Conservation (phyloP, 495 filamentous ascomycete genomes). For the Hyaloscypha hepaticicola region DNA sequence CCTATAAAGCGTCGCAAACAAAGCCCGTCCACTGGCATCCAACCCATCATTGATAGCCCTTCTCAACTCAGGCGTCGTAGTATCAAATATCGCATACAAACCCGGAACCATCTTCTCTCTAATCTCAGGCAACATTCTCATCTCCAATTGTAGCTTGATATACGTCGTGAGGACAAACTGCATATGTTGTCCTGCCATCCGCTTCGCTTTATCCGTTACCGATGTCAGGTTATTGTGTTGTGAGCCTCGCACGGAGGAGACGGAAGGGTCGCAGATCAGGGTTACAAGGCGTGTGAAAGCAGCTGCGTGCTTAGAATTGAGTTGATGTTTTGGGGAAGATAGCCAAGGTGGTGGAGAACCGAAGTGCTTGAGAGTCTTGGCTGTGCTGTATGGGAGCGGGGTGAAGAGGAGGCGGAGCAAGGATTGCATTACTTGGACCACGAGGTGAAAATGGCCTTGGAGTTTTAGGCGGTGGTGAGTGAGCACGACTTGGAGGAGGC, state of each 20-base stretch:
- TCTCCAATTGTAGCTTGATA: conserved; percentile 61
- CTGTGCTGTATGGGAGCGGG: conserved; percentile 48
- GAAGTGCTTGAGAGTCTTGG: conserved; percentile 26
- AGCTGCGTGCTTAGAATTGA: conserved; percentile 52
- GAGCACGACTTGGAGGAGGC: conserved; percentile 54
- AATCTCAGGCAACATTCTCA: conserved; percentile 50
- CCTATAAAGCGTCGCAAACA: conserved; percentile 71
- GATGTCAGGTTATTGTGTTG: conserved; percentile 58
- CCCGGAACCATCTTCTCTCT: conserved; percentile 69
- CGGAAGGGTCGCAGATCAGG: conserved; percentile 75
- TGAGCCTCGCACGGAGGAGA: conserved; percentile 63
- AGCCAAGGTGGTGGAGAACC: conserved; percentile 46
- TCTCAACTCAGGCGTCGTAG: conserved; percentile 63
- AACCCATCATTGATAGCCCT: conserved; percentile 66
- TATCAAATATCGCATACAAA: conserved; percentile 67
- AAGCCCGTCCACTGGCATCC: conserved; percentile 63
- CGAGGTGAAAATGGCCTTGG: conserved; percentile 68
- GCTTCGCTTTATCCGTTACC: conserved; percentile 71
- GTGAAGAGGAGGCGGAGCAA: conserved; percentile 65
- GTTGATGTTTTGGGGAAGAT: conserved; percentile 35
- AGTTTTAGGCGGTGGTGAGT: conserved; percentile 63
- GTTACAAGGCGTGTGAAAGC: conserved; percentile 71
- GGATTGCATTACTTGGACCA: conserved; percentile 60
- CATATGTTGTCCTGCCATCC: conserved; percentile 72
- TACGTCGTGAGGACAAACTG: conserved; percentile 72